These are phyloP conservation scores for Rubroshorea leprosula DNA, from an alignment of 345 rosid species.

Conservation along the genomic window DNA sequence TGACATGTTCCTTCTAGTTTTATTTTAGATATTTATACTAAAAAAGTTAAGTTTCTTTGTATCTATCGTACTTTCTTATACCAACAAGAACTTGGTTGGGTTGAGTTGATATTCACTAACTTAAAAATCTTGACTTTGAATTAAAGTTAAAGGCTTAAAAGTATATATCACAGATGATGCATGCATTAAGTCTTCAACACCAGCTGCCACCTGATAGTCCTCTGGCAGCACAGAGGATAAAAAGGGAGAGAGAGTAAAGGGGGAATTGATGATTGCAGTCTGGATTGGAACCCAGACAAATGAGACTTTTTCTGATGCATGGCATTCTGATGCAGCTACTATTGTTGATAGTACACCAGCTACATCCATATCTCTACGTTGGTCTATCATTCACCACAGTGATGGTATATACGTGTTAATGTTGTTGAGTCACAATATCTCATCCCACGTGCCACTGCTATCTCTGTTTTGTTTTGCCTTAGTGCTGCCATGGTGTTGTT, in stretches of 20 bases:
- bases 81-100: too few relatives aligned
- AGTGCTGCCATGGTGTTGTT: constrained; percentile 75
- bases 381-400: constrained; percentile 86
- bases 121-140: too few relatives aligned
- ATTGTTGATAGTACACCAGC: constrained; percentile 59
- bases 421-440: constrained; percentile 91
- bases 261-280: constrained; percentile 93
- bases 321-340: constrained; percentile 97
- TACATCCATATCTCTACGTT: constrained; percentile 52
- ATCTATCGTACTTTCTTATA: too few relatives aligned
- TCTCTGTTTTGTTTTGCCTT: constrained; percentile 65
- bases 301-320: constrained; percentile 95
- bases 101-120: too few relatives aligned
- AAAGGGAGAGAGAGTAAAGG: constrained; percentile 75
- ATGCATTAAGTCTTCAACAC: background rate
- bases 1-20: too few relatives aligned
- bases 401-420: constrained; percentile 93
- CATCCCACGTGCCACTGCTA: constrained; percentile 68
- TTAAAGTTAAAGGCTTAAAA: too few relatives aligned
- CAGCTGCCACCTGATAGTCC: constrained; percentile 82
- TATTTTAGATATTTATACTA: too few relatives aligned
- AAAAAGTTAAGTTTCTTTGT: too few relatives aligned
- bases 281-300: constrained; percentile 99
- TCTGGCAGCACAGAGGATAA: constrained; percentile 87
- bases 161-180: background rate